Conservation (phyloP, 2,329 filamentous ascomycete genomes). For the Ophiocordyceps camponoti-rufipedis region DNA sequence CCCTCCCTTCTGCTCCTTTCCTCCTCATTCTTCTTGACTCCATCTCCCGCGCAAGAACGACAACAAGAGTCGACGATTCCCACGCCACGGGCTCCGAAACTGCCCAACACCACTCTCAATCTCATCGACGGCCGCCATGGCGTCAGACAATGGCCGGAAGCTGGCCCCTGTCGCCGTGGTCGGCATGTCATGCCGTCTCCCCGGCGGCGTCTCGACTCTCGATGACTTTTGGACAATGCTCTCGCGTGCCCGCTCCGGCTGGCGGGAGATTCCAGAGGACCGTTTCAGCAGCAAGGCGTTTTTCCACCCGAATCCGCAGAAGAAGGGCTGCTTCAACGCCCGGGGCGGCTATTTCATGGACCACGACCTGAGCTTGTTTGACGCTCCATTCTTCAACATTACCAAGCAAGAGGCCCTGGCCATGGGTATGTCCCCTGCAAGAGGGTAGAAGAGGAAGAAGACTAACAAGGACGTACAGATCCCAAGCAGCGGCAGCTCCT, state of each 20-base stretch:
- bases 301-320: constrained; percentile 24
- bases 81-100: no score
- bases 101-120: neutral
- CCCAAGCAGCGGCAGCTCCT: constrained; percentile 34
- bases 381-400: constrained; percentile 34
- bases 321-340: constrained; percentile 20
- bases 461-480: constrained; percentile 11
- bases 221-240: constrained; percentile 27
- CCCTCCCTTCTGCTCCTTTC: neutral
- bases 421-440: constrained; percentile 14
- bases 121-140: constrained; percentile 1
- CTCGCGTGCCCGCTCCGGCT: constrained; percentile 20
- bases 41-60: neutral
- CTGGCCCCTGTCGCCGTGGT: constrained; percentile 23
- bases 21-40: neutral
- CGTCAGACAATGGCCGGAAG: constrained; percentile 1
- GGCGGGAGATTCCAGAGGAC: constrained; percentile 22
- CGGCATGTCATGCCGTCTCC: constrained; percentile 27
- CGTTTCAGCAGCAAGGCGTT: constrained; percentile 26
- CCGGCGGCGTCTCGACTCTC: constrained; percentile 21
- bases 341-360: constrained; percentile 23
- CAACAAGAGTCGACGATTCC: no score
- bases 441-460: no score
- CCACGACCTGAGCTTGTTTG: constrained; percentile 26
- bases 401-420: constrained; percentile 29